phyloP scores from a whole-genome alignment of 768 basidiomycete species.

The Boletellus ananiceps region DNA sequence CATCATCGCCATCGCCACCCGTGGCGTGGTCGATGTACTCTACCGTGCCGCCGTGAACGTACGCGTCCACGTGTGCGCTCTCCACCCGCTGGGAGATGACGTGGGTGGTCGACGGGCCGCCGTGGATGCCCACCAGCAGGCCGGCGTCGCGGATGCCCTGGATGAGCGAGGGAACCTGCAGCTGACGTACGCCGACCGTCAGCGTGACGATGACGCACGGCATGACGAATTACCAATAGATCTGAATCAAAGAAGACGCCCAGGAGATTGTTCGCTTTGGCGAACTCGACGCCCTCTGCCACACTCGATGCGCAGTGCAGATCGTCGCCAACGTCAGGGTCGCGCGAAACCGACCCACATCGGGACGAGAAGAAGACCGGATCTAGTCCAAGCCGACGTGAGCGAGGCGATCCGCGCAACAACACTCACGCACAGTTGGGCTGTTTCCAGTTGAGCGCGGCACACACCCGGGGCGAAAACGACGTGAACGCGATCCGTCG shows the following conservation, averaged over 20 bases:
- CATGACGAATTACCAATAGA: slow-evolving; percentile 58
- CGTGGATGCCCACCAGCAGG: slow-evolving; percentile 81
- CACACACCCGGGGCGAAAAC: slow-evolving; percentile 85
- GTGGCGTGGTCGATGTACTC: slow-evolving; percentile 62
- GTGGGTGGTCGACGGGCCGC: slow-evolving; percentile 43
- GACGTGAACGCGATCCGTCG: slow-evolving; percentile 89
- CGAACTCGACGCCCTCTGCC: slow-evolving; percentile 89
- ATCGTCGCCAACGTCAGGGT: slow-evolving; percentile 41
- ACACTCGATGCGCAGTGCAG: slow-evolving; percentile 58
- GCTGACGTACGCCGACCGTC: slow-evolving; percentile 32
- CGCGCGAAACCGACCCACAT: slow-evolving; percentile 56
- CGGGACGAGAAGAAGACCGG: slow-evolving; percentile 92
- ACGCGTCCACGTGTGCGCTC: slow-evolving; percentile 59
- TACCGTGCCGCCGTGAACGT: slow-evolving; percentile 58
- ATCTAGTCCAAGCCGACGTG: slow-evolving; percentile 45
- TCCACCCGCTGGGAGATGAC: slow-evolving; percentile 38
- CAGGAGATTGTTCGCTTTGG: slow-evolving; percentile 86
- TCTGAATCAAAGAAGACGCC: slow-evolving; percentile 87
- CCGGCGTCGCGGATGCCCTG: slow-evolving; percentile 87
- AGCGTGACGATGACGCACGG: slow-evolving; percentile 11
- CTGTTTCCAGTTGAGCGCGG: slow-evolving; percentile 97
- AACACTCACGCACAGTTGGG: slow-evolving; percentile 71
- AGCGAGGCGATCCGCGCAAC: slow-evolving; percentile 20
- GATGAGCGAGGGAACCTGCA: slow-evolving; percentile 85
- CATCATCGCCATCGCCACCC: slow-evolving; percentile 33